Percentiles rank a stretch among this genome's conserved stretches.
phyloP scores from a whole-genome alignment of 352 stramenopile genomes.

The Phytophthora agathidicida region DNA sequence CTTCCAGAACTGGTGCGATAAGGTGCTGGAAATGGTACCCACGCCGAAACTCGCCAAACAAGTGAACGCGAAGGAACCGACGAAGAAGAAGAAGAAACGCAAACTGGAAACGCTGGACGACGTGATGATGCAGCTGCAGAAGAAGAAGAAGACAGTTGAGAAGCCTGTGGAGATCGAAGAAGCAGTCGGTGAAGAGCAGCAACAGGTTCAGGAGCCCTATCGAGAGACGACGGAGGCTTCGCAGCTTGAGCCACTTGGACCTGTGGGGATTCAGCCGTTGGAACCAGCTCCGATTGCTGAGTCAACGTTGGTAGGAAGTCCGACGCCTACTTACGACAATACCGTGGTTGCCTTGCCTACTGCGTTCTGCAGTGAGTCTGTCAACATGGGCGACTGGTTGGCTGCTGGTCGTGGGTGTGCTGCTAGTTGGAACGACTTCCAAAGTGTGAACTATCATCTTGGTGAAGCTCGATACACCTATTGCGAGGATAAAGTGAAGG shows the following conservation, averaged over 20 bases:
- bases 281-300: conserved; percentile 11
- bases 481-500: conserved; percentile 23
- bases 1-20: conserved; percentile 67
- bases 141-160: conserved; percentile 20
- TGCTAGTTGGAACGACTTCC: conserved; percentile 14
- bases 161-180: not conserved
- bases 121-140: conserved; percentile 3
- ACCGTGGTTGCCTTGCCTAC: conserved; percentile 4
- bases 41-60: conserved; percentile 50
- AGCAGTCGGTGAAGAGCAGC: not conserved
- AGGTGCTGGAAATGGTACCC: conserved; percentile 49
- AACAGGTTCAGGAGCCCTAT: not conserved
- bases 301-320: not conserved
- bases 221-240: not conserved
- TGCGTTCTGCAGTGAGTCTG: conserved; percentile 12
- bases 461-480: conserved; percentile 17
- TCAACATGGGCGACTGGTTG: conserved; percentile 23
- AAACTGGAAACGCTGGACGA: conserved; percentile 22
- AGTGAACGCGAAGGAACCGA: conserved; percentile 33
- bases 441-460: not conserved
- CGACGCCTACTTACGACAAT: not conserved
- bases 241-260: conserved; percentile 1
- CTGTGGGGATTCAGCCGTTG: conserved; percentile 8
- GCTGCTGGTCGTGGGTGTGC: not conserved
- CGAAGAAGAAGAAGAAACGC: conserved; percentile 17